Evolutionary conservation across 805 yeast genomes (phyloP).

Genomic region (Candida krabiensis): DNA sequence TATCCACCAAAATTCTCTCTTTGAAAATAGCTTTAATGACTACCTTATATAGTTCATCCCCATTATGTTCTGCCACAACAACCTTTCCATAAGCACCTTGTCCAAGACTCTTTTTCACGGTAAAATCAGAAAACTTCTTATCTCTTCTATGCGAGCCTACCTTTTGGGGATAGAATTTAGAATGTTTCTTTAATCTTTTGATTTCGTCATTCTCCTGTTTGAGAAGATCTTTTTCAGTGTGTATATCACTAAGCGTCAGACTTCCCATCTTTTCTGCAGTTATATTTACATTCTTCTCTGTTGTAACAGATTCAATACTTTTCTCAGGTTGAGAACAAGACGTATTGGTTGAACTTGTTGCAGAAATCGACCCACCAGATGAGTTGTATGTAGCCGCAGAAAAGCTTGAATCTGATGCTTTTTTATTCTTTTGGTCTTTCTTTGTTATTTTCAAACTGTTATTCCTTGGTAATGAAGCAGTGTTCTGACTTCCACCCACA

Average conservation of each 20-base stretch:
- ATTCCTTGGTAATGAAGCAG: background rate
- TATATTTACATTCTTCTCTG: constrained; percentile 12
- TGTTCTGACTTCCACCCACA: constrained; percentile 1
- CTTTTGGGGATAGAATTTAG: constrained; percentile 50
- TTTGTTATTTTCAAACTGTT: constrained; percentile 2
- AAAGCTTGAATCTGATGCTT: constrained; percentile 15
- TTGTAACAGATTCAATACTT: constrained; percentile 3
- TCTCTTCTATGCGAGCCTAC: constrained; percentile 71
- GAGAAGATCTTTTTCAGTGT: constrained; percentile 44
- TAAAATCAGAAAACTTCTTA: constrained; percentile 71
- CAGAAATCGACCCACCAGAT: constrained; percentile 6
- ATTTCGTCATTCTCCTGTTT: constrained; percentile 46
- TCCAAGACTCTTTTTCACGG: constrained; percentile 76
- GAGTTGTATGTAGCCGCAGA: constrained; percentile 8
- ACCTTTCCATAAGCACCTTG: constrained; percentile 98
- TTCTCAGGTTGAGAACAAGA: constrained; percentile 12
- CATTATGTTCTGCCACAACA: constrained; percentile 67
- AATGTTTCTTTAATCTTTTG: constrained; percentile 33
- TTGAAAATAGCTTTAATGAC: constrained; percentile 89
- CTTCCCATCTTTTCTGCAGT: constrained; percentile 12
- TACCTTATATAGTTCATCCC: constrained; percentile 62
- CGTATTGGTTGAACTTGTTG: constrained; percentile 11
- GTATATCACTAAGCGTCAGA: constrained; percentile 23
- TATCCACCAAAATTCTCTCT: constrained; percentile 90
- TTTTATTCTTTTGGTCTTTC: constrained; percentile 6